These are phyloP conservation scores for Apophysomyces ossiformis DNA, from an alignment of 371 early-diverging fungal species.

Conservation along the genomic window DNA sequence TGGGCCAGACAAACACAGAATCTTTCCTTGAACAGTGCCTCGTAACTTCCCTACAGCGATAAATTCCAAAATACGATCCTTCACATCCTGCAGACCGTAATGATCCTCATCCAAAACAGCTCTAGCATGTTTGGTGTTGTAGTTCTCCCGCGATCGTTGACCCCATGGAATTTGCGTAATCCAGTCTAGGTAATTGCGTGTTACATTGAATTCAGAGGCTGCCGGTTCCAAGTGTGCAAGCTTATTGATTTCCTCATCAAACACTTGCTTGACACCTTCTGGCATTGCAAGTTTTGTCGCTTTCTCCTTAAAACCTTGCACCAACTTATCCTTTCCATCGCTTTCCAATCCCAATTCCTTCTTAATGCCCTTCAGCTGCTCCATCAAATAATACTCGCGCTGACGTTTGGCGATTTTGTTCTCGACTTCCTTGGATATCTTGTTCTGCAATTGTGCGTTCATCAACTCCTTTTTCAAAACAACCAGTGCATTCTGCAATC, in stretches of 20 bases:
- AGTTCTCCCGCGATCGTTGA: constrained; percentile 84
- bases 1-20: constrained; percentile 95
- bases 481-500: constrained; percentile 88
- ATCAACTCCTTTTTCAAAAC: constrained; percentile 96
- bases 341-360: constrained; percentile 95
- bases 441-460: constrained; percentile 95
- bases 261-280: constrained; percentile 86
- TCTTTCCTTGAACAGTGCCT: constrained; percentile 96
- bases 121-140: constrained; percentile 82
- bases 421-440: constrained; percentile 96
- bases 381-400: constrained; percentile 97
- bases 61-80: constrained; percentile 97
- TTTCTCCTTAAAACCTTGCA: constrained; percentile 90
- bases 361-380: constrained; percentile 97
- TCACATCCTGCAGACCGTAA: constrained; percentile 98
- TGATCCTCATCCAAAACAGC: constrained; percentile 95
- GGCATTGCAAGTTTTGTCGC: constrained; percentile 88
- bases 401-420: constrained; percentile 94
- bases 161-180: constrained; percentile 98
- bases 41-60: constrained; percentile 97
- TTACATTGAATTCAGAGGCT: constrained; percentile 96
- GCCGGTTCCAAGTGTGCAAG: constrained; percentile 94
- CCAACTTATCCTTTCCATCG: constrained; percentile 96
- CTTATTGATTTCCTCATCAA: constrained; percentile 97
- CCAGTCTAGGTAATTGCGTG: constrained; percentile 97